Conservation (phyloP, 2,329 filamentous ascomycete genomes). For the Rutstroemia sp. region DNA sequence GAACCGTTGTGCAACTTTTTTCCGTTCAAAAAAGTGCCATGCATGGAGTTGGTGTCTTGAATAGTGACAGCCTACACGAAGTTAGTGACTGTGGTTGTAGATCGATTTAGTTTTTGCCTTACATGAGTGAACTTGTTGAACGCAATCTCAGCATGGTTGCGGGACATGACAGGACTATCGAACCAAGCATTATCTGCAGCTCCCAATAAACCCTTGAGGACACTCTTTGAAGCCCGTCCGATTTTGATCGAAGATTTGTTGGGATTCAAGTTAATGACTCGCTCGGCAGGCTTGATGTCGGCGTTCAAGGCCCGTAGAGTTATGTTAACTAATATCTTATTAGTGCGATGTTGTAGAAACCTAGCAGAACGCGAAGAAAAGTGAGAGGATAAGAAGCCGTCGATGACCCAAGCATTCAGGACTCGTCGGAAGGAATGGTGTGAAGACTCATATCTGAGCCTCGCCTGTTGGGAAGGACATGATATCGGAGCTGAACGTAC, state of each 20-base stretch:
- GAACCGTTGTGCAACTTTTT: slow-evolving; percentile 30
- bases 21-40: slow-evolving; percentile 51
- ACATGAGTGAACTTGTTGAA: slow-evolving; percentile 40
- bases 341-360: neutral
- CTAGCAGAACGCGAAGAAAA: neutral
- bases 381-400: neutral
- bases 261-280: slow-evolving; percentile 20
- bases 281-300: slow-evolving; percentile 16
- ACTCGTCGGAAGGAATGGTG: too few relatives aligned
- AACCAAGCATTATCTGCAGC: slow-evolving; percentile 55
- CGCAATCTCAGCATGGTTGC: slow-evolving; percentile 52
- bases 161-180: slow-evolving; percentile 64
- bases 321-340: slow-evolving; percentile 17
- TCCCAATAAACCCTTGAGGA: slow-evolving; percentile 37
- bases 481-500: neutral
- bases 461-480: neutral
- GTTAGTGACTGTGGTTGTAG: slow-evolving; percentile 15
- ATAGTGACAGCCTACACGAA: slow-evolving; percentile 36
- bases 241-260: slow-evolving; percentile 23
- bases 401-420: too few relatives aligned
- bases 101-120: slow-evolving; percentile 16
- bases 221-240: slow-evolving; percentile 40
- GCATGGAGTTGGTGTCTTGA: slow-evolving; percentile 50
- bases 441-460: neutral
- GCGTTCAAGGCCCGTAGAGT: slow-evolving; percentile 19